phyloP scores from a whole-genome alignment of 495 filamentous ascomycete genomes.

The Podospora fimiseda region DNA sequence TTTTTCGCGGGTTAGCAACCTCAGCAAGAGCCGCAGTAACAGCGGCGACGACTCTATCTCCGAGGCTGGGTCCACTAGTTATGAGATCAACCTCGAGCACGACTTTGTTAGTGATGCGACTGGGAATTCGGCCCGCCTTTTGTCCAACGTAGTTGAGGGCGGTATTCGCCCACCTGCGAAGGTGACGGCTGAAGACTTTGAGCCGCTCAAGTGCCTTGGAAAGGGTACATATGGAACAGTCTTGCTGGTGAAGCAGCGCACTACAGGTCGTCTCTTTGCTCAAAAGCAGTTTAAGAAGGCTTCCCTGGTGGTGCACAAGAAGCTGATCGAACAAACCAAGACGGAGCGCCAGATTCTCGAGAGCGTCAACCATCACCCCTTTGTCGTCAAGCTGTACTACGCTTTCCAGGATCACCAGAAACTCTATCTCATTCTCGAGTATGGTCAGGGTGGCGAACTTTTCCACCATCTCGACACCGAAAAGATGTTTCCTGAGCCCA shows the following conservation, averaged over 20 bases:
- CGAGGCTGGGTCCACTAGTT: conserved; percentile 48
- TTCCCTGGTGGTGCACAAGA: conserved; percentile 84
- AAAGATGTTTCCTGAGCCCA: conserved; percentile 83
- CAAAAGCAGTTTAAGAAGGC: conserved; percentile 99
- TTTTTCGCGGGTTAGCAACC: background rate
- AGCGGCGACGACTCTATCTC: conserved; percentile 40
- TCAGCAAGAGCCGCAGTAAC: conserved; percentile 21
- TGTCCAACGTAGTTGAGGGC: conserved; percentile 31
- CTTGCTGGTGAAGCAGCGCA: conserved; percentile 76
- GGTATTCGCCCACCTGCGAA: conserved; percentile 52
- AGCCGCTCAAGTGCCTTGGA: conserved; percentile 86
- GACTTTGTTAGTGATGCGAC: conserved; percentile 79
- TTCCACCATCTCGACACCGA: conserved; percentile 86
- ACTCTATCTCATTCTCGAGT: conserved; percentile 94
- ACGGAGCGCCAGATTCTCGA: conserved; percentile 92
- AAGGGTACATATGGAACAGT: conserved; percentile 96
- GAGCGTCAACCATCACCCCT: conserved; percentile 90
- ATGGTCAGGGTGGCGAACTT: conserved; percentile 93
- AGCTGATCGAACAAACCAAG: conserved; percentile 91
- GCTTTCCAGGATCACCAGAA: conserved; percentile 98
- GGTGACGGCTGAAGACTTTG: conserved; percentile 88
- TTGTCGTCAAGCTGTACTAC: conserved; percentile 95
- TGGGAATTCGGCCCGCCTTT: conserved; percentile 22
- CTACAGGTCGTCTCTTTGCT: conserved; percentile 84
- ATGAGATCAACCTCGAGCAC: conserved; percentile 80